Evolutionary conservation across 2,329 filamentous ascomycete species (phyloP).

Genomic region (Sporothrix schenckii): DNA sequence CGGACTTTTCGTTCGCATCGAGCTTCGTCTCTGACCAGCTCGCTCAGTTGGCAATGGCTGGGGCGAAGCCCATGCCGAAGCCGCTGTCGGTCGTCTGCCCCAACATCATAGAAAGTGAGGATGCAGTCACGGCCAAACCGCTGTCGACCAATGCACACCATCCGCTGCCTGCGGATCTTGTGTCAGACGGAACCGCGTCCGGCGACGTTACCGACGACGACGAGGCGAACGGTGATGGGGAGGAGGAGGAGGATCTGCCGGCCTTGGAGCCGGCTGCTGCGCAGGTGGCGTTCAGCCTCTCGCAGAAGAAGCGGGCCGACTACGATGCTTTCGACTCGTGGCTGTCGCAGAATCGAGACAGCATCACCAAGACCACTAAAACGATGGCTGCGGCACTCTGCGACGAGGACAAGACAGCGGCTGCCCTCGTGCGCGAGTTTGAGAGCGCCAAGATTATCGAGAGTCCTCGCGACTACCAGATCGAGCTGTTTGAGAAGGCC

Average conservation of each 20-base stretch:
- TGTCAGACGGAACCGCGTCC: slow-evolving; percentile 19
- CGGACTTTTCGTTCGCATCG: slow-evolving; percentile 23
- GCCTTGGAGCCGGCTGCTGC: neutral
- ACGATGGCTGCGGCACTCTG: slow-evolving; percentile 39
- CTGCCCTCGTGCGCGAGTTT: slow-evolving; percentile 44
- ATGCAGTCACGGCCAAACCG: neutral
- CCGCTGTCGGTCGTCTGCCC: slow-evolving; percentile 7
- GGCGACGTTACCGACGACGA: slow-evolving; percentile 40
- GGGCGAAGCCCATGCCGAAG: neutral
- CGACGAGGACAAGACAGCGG: slow-evolving; percentile 42
- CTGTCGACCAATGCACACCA: neutral
- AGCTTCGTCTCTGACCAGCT: slow-evolving; percentile 26
- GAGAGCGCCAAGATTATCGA: slow-evolving; percentile 63
- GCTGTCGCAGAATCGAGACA: slow-evolving; percentile 44
- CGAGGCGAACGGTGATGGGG: slow-evolving; percentile 39
- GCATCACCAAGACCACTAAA: slow-evolving; percentile 40
- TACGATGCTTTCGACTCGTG: slow-evolving; percentile 54
- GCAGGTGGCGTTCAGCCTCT: slow-evolving; percentile 37
- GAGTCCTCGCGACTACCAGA: slow-evolving; percentile 84
- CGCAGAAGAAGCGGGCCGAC: slow-evolving; percentile 54
- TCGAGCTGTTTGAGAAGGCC: slow-evolving; percentile 86
- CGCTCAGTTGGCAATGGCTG: slow-evolving; percentile 12
- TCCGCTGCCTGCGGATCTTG: neutral
- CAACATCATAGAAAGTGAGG: slow-evolving; percentile 10
- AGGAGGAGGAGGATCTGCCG: slow-evolving; percentile 12